Evolutionary conservation across 2,329 filamentous ascomycete genomes (phyloP).

Genomic region (Hypomyces rosellus): DNA sequence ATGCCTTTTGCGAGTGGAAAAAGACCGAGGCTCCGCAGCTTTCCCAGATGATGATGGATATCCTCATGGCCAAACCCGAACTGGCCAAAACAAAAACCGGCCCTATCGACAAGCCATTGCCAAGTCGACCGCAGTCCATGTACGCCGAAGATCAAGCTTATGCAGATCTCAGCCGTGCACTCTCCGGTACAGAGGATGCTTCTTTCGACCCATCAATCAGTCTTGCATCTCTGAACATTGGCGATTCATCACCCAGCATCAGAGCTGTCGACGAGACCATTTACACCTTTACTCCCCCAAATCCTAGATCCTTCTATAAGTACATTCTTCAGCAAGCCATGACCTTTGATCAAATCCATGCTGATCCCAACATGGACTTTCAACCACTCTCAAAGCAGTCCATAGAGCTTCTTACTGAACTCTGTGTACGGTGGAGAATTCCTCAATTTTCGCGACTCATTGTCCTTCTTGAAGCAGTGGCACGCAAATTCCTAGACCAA

Average conservation of each 20-base stretch:
- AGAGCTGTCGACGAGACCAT: conserved; percentile 55
- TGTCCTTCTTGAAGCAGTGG: conserved; percentile 75
- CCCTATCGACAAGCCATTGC: conserved; percentile 51
- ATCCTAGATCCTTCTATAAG: conserved; percentile 77
- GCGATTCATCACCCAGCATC: conserved; percentile 43
- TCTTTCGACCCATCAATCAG: conserved; percentile 62
- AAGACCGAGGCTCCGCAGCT: conserved; percentile 81
- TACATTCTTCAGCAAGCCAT: conserved; percentile 74
- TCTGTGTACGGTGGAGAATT: conserved; percentile 83
- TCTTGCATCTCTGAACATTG: conserved; percentile 59
- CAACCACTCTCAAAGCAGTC: conserved; percentile 68
- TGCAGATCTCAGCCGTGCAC: conserved; percentile 45
- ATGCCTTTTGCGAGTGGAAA: conserved; percentile 85
- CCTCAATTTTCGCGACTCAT: conserved; percentile 75
- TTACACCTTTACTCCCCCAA: conserved; percentile 85
- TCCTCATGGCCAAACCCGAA: conserved; percentile 79
- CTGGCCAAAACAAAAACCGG: conserved; percentile 69
- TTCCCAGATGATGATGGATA: conserved; percentile 88
- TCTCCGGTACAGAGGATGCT: conserved; percentile 41
- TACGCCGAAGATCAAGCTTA: conserved; percentile 45
- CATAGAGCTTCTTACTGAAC: conserved; percentile 74
- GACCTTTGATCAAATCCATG: conserved; percentile 54
- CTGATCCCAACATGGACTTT: conserved; percentile 42
- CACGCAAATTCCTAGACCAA: conserved; percentile 78
- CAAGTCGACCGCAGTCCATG: conserved; percentile 40